Percentiles rank a stretch among this genome's conserved stretches.
Conservation (phyloP, 2,329 filamentous ascomycete species). For the Phaeoacremonium minimum region DNA sequence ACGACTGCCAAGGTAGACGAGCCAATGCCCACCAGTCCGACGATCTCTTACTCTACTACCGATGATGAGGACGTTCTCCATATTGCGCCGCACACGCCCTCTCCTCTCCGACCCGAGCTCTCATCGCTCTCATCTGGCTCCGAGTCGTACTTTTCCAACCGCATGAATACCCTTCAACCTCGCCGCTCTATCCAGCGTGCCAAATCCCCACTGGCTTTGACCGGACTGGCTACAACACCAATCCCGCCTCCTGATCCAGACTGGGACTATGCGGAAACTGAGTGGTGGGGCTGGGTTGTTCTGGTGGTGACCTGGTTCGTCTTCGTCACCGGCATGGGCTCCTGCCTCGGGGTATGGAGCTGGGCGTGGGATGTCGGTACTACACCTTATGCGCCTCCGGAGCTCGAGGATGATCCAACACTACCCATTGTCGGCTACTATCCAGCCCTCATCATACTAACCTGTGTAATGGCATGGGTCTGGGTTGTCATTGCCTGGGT, state of each 20-base stretch:
- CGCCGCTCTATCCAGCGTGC: constrained; percentile 43
- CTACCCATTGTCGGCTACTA: constrained; percentile 97
- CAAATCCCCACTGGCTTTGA: constrained; percentile 58
- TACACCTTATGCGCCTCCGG: constrained; percentile 90
- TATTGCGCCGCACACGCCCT: constrained; percentile 46
- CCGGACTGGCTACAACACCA: constrained; percentile 44
- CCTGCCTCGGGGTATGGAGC: constrained; percentile 89
- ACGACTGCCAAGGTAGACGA: constrained; percentile 10
- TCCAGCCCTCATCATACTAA: constrained; percentile 87
- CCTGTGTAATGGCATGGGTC: constrained; percentile 95
- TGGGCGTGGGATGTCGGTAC: constrained; percentile 99
- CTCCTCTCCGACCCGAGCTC: constrained; percentile 30
- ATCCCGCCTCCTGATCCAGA: constrained; percentile 46
- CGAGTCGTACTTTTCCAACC: constrained; percentile 57
- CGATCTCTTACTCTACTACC: constrained; percentile 66
- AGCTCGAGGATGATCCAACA: constrained; percentile 91
- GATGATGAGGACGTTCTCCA: constrained; percentile 78
- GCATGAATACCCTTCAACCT: constrained; percentile 33
- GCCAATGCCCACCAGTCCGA: constrained; percentile 41
- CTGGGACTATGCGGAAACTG: constrained; percentile 92
- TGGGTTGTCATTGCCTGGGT: constrained; percentile 98
- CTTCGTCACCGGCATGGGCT: constrained; percentile 95
- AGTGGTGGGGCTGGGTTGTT: constrained; percentile 97
- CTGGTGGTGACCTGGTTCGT: constrained; percentile 89
- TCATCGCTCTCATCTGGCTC: constrained; percentile 50